phyloP scores from a whole-genome alignment of 371 early-diverging fungal species.

The Mortierella sp. region DNA sequence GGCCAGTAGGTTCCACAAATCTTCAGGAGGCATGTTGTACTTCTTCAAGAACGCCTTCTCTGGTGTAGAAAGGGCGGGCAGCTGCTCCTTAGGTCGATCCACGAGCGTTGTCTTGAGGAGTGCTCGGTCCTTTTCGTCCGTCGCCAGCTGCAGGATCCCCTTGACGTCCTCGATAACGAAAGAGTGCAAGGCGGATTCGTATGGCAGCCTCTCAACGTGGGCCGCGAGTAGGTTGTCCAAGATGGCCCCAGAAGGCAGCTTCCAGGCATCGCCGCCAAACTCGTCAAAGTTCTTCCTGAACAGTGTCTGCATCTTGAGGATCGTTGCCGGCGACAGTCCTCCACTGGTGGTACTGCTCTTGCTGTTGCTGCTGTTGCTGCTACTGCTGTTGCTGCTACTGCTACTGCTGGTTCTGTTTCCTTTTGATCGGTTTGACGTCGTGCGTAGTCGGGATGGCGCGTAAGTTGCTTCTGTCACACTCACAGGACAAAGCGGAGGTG shows the following conservation, averaged over 20 bases:
- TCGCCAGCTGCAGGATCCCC: slow-evolving; percentile 16
- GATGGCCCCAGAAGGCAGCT: slow-evolving; percentile 21
- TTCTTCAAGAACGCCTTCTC: slow-evolving; percentile 26
- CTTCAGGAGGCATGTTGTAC: slow-evolving; percentile 17
- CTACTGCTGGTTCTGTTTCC: slow-evolving; percentile 3
- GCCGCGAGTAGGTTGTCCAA: slow-evolving; percentile 21
- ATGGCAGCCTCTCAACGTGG: slow-evolving; percentile 9
- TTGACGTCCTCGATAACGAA: slow-evolving; percentile 27
- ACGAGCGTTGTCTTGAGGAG: slow-evolving; percentile 17
- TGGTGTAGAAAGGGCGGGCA: slow-evolving; percentile 21
- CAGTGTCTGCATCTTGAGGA: slow-evolving; percentile 13
- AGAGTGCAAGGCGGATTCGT: slow-evolving; percentile 29
- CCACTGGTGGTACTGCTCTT: neutral
- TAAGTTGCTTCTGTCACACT: neutral
- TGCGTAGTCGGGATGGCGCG: slow-evolving; percentile 1
- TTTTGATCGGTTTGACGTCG: slow-evolving; percentile 8
- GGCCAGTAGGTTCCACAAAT: slow-evolving; percentile 19
- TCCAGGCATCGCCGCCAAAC: slow-evolving; percentile 22
- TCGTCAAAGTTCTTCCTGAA: slow-evolving; percentile 26
- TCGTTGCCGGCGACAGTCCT: slow-evolving; percentile 9
- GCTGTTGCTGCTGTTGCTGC: slow-evolving; percentile 5
- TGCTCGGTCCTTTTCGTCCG: slow-evolving; percentile 19
- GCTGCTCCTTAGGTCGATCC: slow-evolving; percentile 8
- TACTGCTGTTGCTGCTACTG: slow-evolving; percentile 6
- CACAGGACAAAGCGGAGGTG: slow-evolving; percentile 1